A percentile compares a stretch with the other conserved stretches of the same genome.
Conservation (phyloP, 257 asterid species). For the Plantago major region DNA sequence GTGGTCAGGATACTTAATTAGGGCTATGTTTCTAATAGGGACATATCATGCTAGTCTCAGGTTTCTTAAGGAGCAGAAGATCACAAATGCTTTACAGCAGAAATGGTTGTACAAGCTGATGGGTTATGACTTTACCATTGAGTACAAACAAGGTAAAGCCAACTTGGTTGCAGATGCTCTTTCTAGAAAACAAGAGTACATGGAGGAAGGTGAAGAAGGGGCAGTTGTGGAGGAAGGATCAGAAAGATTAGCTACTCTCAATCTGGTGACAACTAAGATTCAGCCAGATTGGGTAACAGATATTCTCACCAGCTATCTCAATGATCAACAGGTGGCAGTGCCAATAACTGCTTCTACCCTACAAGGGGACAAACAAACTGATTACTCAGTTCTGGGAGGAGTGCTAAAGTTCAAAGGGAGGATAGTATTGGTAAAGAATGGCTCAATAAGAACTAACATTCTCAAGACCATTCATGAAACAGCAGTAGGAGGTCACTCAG, state of each 20-base stretch:
- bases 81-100: not conserved
- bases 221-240: no score
- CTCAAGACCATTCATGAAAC: not conserved
- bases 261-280: no score
- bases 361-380: no score
- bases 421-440: not conserved
- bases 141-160: no score
- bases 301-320: no score
- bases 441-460: not conserved
- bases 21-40: not conserved
- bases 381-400: not conserved
- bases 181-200: no score
- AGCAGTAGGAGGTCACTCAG: slow-evolving; percentile 4
- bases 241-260: no score
- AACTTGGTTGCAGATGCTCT: no score
- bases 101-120: not conserved
- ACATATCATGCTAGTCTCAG: not conserved
- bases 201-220: not conserved
- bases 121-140: no score
- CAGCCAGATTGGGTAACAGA: not conserved
- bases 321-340: no score
- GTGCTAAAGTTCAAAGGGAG: not conserved
- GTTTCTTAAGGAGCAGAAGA: not conserved
- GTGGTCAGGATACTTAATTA: not conserved
- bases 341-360: no score